Percentiles rank a stretch among this genome's conserved stretches.
phyloP scores from a whole-genome alignment of 2,329 filamentous ascomycete species.

The Purpureocillium takamizusanense region DNA sequence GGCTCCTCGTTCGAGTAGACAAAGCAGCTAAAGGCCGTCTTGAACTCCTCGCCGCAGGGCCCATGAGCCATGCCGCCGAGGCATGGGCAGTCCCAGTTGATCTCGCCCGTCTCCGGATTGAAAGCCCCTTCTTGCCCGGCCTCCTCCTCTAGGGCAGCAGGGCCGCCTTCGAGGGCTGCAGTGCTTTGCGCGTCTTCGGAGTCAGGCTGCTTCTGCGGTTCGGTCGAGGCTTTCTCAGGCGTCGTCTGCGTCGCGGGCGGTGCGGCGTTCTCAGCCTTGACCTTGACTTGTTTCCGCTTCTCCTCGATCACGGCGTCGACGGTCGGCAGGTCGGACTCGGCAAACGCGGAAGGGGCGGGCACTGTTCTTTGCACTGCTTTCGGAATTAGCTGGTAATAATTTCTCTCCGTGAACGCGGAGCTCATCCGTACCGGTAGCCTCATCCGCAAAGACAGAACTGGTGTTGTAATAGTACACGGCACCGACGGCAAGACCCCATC shows the following conservation, averaged over 20 bases:
- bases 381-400: slow-evolving; percentile 2
- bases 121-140: slow-evolving; percentile 85
- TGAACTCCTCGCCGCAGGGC: slow-evolving; percentile 93
- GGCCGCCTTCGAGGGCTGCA: slow-evolving; percentile 23
- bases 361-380: slow-evolving; percentile 15
- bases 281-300: slow-evolving; percentile 41
- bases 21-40: slow-evolving; percentile 93
- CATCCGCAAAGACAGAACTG: slow-evolving; percentile 76
- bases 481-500: slow-evolving; percentile 68
- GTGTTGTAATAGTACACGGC: slow-evolving; percentile 94
- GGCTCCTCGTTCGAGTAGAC: slow-evolving; percentile 92
- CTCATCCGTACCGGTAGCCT: slow-evolving; percentile 56
- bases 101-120: slow-evolving; percentile 97
- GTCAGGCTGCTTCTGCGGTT: slow-evolving; percentile 13
- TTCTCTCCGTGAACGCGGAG: background rate
- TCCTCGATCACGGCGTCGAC: slow-evolving; percentile 59
- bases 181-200: slow-evolving; percentile 14
- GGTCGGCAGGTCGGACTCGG: slow-evolving; percentile 50
- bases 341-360: slow-evolving; percentile 40
- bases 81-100: slow-evolving; percentile 99
- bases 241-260: slow-evolving; percentile 12
- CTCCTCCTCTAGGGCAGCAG: slow-evolving; percentile 63
- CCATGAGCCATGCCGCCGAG: slow-evolving; percentile 95
- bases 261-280: slow-evolving; percentile 18
- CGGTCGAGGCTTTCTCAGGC: slow-evolving; percentile 1